Conservation (phyloP, 2,329 filamentous ascomycete genomes). For the Salinomyces thailandicus region DNA sequence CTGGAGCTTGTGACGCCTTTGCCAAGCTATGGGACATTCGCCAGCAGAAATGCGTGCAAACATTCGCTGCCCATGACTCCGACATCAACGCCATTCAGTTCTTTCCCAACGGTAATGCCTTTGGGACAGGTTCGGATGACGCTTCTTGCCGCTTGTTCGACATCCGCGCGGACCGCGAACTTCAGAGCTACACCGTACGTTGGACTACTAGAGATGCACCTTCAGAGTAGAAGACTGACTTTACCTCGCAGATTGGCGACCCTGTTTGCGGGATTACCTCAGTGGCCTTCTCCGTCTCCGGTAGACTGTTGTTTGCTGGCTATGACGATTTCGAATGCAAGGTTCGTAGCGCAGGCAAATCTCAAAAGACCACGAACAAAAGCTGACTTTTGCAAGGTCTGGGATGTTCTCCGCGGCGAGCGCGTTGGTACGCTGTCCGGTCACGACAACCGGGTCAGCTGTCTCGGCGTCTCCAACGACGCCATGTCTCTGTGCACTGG, state of each 20-base stretch:
- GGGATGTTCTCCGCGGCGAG: slow-evolving; percentile 93
- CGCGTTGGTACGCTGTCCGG: slow-evolving; percentile 94
- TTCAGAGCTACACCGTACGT: slow-evolving; percentile 57
- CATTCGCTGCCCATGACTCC: slow-evolving; percentile 94
- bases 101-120: slow-evolving; percentile 97
- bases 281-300: slow-evolving; percentile 94
- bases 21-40: slow-evolving; percentile 98
- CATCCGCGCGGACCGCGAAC: slow-evolving; percentile 82
- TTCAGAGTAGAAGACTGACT: slow-evolving; percentile 11
- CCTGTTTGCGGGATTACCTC: slow-evolving; percentile 97
- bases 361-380: neutral
- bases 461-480: slow-evolving; percentile 95
- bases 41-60: slow-evolving; percentile 95
- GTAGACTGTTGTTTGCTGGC: slow-evolving; percentile 85
- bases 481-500: slow-evolving; percentile 98
- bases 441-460: slow-evolving; percentile 98
- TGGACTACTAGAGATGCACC: neutral
- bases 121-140: slow-evolving; percentile 95
- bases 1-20: slow-evolving; percentile 97
- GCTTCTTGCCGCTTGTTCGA: slow-evolving; percentile 96
- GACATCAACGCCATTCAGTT: slow-evolving; percentile 99
- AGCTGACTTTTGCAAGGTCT: slow-evolving; percentile 57
- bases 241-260: slow-evolving; percentile 67
- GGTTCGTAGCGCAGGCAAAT: slow-evolving; percentile 45
- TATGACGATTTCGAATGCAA: slow-evolving; percentile 99